Conservation (phyloP, 2,329 filamentous ascomycete species). For the Coniochaeta sp. region DNA sequence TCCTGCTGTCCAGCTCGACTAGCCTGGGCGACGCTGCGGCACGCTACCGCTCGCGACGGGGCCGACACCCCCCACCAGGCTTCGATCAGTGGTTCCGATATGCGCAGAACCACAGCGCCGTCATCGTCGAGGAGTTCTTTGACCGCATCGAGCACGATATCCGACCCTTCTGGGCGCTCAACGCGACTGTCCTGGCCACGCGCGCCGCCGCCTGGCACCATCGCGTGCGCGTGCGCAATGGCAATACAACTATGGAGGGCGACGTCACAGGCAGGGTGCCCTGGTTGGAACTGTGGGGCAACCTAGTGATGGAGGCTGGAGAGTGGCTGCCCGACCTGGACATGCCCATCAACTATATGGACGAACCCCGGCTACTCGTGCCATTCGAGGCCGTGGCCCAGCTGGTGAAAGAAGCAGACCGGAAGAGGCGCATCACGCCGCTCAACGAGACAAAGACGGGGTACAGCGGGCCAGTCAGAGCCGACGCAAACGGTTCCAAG, state of each 20-base stretch:
- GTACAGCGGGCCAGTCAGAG: constrained; percentile 32
- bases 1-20: constrained; percentile 37
- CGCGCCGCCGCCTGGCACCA: constrained; percentile 26
- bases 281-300: constrained; percentile 49
- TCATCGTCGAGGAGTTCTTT: constrained; percentile 57
- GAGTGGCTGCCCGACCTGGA: constrained; percentile 58
- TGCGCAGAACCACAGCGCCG: constrained; percentile 39
- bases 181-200: constrained; percentile 31
- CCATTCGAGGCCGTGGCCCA: constrained; percentile 53
- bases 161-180: constrained; percentile 50
- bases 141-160: constrained; percentile 57
- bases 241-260: constrained; percentile 30
- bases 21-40: constrained; percentile 43
- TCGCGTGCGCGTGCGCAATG: constrained; percentile 39
- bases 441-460: constrained; percentile 34
- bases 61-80: constrained; percentile 55
- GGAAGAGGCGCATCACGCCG: constrained; percentile 33
- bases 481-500: constrained; percentile 16
- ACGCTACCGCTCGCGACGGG: constrained; percentile 47
- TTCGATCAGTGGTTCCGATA: constrained; percentile 54
- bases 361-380: constrained; percentile 57
- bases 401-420: constrained; percentile 43
- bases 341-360: constrained; percentile 58
- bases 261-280: constrained; percentile 34
- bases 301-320: constrained; percentile 43